Evolutionary conservation across 2,329 filamentous ascomycete species (phyloP), one percentile per base, ranked within the genome.

Genomic region (Fusarium sp.): DNA sequence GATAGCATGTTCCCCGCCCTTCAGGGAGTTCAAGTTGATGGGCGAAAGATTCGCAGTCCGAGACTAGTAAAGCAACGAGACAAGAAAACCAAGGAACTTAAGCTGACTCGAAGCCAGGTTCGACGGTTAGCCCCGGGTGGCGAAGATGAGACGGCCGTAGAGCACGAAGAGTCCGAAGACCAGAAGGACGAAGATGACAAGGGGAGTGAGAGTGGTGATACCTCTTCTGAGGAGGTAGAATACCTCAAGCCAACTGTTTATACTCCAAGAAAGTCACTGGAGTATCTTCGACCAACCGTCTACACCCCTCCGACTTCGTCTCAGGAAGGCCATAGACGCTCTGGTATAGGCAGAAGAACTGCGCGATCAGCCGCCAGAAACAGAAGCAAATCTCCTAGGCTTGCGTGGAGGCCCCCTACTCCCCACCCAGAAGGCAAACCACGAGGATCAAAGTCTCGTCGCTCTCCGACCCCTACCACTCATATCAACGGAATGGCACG

Each of bases 1-100:
- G 67, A 75, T 14, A 41, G 52, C 16, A 75, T 75, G 73, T 75
- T 75, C 30, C 73, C 73, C 27, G 61, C 73, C 45, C 59, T 75
- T 18, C 56, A 25, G 14, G 49, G 12, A 49, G 41, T 22, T 44
- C 59, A 25, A 57, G n/a, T 49, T 56, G 57, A 64, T 25, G 34
- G 41, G 10, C 54, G 13, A 20, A 47, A 30, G 16, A 27, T 46
- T 53, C 53, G 18, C 18, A 45, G 42, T 22, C n/a, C 47, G 10
- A 52, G 22, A 48, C 13, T 37, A 42, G 27, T 53, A 47, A 29
- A 61, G 27, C 30, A 49, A 24, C 29, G 29, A 58, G 29, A 22
- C 16, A 59, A 53, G 25, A 58, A 29, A 34, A 4, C 16, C 14
- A 18, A 14, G 8, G 45, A 30, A 14, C 14, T 20, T 30, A 56